Percentiles rank a stretch among this genome's conserved stretches.
These are phyloP conservation scores for Solanum aculeatissimum DNA, from an alignment of 305 asterid genomes.

Conservation along the genomic window DNA sequence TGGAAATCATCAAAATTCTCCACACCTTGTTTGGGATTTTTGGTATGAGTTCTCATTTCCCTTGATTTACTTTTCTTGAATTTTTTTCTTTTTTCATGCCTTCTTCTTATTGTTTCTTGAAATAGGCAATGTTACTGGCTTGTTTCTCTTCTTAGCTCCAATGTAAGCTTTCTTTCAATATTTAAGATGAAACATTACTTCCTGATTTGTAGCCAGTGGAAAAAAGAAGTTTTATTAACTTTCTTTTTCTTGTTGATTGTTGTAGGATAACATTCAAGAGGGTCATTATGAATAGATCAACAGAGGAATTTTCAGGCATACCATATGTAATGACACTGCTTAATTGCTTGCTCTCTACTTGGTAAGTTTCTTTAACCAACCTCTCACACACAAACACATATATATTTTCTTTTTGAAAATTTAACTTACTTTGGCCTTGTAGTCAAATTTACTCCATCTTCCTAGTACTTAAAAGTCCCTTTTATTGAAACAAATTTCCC, in stretches of 20 bases:
- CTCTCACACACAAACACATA: neutral
- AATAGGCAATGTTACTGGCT: conserved; percentile 22
- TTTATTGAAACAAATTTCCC: neutral
- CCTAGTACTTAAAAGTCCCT: neutral
- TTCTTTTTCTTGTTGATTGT: neutral
- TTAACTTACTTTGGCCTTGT: neutral
- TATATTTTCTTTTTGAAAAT: neutral
- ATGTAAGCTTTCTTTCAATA: conserved; percentile 2
- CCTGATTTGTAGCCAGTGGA: too few relatives aligned
- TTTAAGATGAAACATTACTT: neutral
- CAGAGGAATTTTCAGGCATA: conserved; percentile 29
- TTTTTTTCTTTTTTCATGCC: neutral
- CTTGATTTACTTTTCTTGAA: neutral
- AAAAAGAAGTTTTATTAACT: neutral
- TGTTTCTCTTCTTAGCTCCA: conserved; percentile 33
- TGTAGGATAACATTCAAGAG: conserved; percentile 36
- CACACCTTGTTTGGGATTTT: conserved; percentile 22
- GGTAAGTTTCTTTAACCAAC: conserved; percentile 7
- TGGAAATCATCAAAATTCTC: conserved; percentile 14
- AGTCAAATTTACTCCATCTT: neutral
- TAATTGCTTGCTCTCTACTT: conserved; percentile 31
- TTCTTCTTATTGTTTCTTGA: neutral
- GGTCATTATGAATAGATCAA: conserved; percentile 17
- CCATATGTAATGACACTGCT: conserved; percentile 34
- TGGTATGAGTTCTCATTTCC: conserved; percentile 8